Conservation (phyloP, 2,329 filamentous ascomycete genomes). For the Emmonsia crescens region DNA sequence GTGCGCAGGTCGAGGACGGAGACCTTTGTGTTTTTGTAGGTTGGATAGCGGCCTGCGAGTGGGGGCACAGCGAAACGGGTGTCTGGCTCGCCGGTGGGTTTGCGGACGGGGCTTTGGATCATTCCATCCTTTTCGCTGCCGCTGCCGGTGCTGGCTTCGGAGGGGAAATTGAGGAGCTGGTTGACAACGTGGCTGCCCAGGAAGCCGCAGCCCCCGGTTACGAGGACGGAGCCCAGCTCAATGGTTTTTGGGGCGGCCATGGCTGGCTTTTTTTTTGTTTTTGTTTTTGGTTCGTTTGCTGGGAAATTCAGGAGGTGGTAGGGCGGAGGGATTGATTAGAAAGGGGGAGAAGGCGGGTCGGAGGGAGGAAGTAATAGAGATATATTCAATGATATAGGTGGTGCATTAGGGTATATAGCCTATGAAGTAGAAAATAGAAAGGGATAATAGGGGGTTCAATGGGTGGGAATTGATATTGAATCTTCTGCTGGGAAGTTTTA, state of each 20-base stretch:
- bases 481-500: background rate
- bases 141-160: conserved; percentile 20
- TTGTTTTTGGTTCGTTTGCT: background rate
- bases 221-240: conserved; percentile 57
- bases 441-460: background rate
- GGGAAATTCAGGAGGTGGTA: background rate
- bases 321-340: background rate
- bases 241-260: conserved; percentile 18
- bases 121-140: conserved; percentile 2
- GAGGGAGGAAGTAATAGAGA: background rate
- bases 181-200: conserved; percentile 73
- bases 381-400: background rate
- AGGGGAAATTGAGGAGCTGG: conserved; percentile 54
- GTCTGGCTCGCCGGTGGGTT: conserved; percentile 18
- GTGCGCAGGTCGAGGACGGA: conserved; percentile 64
- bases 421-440: background rate
- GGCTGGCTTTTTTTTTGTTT: background rate
- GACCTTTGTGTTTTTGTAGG: conserved; percentile 41
- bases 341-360: background rate
- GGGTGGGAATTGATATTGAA: background rate
- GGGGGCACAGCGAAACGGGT: conserved; percentile 28
- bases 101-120: background rate
- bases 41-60: conserved; percentile 31
- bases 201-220: conserved; percentile 77
- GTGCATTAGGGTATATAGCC: background rate